Evolutionary conservation across 2,329 filamentous ascomycete species (phyloP).

Genomic region (Fonsecaea nubica): DNA sequence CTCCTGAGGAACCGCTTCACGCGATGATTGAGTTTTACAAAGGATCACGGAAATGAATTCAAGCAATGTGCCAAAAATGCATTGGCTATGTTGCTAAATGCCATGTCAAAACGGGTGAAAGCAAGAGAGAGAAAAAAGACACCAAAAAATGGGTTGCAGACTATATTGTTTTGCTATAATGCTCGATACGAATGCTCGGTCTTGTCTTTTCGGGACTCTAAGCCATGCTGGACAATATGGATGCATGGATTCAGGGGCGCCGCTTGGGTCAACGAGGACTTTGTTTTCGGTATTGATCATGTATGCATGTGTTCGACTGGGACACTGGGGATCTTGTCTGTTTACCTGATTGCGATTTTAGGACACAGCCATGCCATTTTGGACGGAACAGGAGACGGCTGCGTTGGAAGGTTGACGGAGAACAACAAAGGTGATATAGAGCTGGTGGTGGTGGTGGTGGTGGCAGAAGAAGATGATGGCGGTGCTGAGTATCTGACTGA

Average conservation of each 20-base stretch:
- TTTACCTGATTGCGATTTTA: neutral
- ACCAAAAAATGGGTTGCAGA: neutral
- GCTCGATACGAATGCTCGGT: constrained; percentile 6
- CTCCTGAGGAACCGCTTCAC: neutral
- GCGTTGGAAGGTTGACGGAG: neutral
- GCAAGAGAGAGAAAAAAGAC: neutral
- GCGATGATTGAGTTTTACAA: constrained; percentile 1
- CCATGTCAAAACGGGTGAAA: neutral
- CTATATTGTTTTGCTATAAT: neutral
- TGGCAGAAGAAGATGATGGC: neutral
- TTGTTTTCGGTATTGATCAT: constrained; percentile 2
- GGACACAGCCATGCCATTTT: neutral
- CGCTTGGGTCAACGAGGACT: neutral
- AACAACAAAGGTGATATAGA: neutral
- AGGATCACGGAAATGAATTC: constrained; percentile 3
- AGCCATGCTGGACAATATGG: constrained; percentile 2
- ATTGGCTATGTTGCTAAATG: neutral
- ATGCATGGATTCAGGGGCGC: neutral
- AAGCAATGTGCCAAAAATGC: neutral
- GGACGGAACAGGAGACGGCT: neutral
- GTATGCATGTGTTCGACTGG: neutral
- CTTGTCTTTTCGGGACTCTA: neutral
- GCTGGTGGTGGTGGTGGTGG: neutral
- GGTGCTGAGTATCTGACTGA: neutral
- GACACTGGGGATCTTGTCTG: neutral